phyloP scores from a whole-genome alignment of 768 basidiomycete species.

The Pholiota microspora region DNA sequence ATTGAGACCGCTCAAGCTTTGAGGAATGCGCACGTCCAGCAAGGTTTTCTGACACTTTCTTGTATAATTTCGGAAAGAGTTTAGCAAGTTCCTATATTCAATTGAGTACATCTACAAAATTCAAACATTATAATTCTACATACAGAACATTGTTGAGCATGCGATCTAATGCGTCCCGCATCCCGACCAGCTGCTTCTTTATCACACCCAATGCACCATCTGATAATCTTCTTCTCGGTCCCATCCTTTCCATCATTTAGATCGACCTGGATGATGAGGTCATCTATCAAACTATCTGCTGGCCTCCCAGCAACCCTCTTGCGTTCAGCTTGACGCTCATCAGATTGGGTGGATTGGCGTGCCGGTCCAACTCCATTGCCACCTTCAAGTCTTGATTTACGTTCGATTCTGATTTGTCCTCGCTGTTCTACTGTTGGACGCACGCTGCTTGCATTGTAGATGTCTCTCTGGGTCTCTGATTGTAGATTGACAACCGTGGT shows the following conservation, averaged over 20 bases:
- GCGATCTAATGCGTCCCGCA: constrained; percentile 9
- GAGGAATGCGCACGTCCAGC: constrained; percentile 10
- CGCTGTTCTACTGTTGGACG: too few species aligned
- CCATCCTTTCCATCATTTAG: neutral
- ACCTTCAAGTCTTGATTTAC: too few species aligned
- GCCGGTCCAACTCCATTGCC: too few species aligned
- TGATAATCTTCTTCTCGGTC: constrained; percentile 5
- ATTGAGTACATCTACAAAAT: neutral
- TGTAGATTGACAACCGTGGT: too few species aligned
- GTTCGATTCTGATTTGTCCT: too few species aligned
- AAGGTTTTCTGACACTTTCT: neutral
- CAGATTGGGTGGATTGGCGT: too few species aligned
- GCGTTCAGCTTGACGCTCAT: neutral
- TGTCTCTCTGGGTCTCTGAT: too few species aligned
- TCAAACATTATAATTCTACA: neutral
- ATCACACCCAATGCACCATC: constrained; percentile 17
- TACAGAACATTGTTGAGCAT: constrained; percentile 16
- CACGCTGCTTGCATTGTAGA: too few species aligned
- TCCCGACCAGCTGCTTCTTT: constrained; percentile 10
- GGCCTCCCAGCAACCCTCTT: too few species aligned
- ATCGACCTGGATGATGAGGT: neutral
- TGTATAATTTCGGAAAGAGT: constrained; percentile 5
- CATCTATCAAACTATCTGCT: too few species aligned
- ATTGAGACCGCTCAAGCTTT: constrained; percentile 3
- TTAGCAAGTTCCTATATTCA: neutral